phyloP scores from a whole-genome alignment of 768 basidiomycete species.

The Leccinum fibrillosum region DNA sequence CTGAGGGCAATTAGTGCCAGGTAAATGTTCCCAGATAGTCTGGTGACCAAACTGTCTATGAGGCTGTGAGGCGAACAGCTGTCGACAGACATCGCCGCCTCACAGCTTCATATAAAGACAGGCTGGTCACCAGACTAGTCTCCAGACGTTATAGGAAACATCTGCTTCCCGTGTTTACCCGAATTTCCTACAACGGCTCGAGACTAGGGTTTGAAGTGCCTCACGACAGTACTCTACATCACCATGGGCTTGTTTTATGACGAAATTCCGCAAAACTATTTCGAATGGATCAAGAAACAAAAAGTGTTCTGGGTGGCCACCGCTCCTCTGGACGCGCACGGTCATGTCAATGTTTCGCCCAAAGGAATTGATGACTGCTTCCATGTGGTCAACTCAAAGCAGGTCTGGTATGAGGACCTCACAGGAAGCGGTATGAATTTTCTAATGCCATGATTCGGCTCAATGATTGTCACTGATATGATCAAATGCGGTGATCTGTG shows the following conservation, averaged over 20 bases:
- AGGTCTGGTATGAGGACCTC: constrained; percentile 74
- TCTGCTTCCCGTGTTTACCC: too few species aligned
- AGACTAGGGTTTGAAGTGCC: neutral
- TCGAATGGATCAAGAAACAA: constrained; percentile 60
- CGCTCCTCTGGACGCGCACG: constrained; percentile 54
- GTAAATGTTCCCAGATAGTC: too few species aligned
- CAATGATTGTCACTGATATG: neutral
- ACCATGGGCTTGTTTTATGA: constrained; percentile 59
- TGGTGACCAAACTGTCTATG: too few species aligned
- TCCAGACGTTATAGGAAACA: too few species aligned
- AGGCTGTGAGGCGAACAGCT: too few species aligned
- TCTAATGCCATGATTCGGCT: neutral
- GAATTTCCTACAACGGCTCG: too few species aligned
- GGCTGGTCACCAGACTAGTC: too few species aligned
- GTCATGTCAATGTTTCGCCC: constrained; percentile 66
- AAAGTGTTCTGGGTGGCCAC: constrained; percentile 71
- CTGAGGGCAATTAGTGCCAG: too few species aligned
- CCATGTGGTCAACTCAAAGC: constrained; percentile 50
- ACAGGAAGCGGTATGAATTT: constrained; percentile 54
- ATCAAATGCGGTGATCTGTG: neutral
- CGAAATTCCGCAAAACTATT: constrained; percentile 51
- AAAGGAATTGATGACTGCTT: constrained; percentile 67
- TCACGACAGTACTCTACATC: too few species aligned
- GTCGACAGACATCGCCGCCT: too few species aligned
- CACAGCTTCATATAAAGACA: too few species aligned